Evolutionary conservation across 192 early-diverging fungal genomes (phyloP), one percentile per base, ranked within the genome.

Genomic region (Backusella australiensis): DNA sequence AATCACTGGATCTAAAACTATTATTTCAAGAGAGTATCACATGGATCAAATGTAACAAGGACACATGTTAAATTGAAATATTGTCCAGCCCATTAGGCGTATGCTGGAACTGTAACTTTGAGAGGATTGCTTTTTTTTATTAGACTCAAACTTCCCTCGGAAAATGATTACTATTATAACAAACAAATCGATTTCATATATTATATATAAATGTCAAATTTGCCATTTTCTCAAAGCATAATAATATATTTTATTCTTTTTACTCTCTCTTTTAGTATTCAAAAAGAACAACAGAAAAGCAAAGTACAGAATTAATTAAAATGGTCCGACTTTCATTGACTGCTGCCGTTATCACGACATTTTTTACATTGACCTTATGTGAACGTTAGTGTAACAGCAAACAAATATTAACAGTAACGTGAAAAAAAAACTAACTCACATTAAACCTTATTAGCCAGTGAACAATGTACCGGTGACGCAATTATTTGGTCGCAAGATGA

Each of bases 401-500:
- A 71, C 17, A 38, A 26, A 46, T 46, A 19, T 19, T 46, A 46
- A 23, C 41, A 39, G 23, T 72, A 34, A 34, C 42, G 26, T 46
- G 23, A 14, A 52, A 9, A 29, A 23, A n/a, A 72, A 63, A 63
- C 23, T 63, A 63, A 63, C 56, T 63, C 12, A 26, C 44, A 72
- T 72, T 44, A 72, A n/a, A 72, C 17, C 70, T 44, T 29, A 49
- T 72, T 34, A 63, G 56, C 56, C 11, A 26, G 26, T 1, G 23
- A 63, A 3, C 12, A 23, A 26, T 63, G 56, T 29, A 7, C 56
- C 56, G 56, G 56, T 63, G 56, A 63, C 29, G 56, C 26, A 63
- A 63, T 29, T 63, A 29, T 63, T 34, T 4, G 23, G 56, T 71
- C 35, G 1, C 82, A 83, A 66, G 73, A 11, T 23, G 82, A 83